Percentiles rank a stretch among this genome's conserved stretches.
These are phyloP conservation scores for Botryosphaeria dothidea DNA, from an alignment of 2,329 filamentous ascomycete genomes.

Conservation along the genomic window DNA sequence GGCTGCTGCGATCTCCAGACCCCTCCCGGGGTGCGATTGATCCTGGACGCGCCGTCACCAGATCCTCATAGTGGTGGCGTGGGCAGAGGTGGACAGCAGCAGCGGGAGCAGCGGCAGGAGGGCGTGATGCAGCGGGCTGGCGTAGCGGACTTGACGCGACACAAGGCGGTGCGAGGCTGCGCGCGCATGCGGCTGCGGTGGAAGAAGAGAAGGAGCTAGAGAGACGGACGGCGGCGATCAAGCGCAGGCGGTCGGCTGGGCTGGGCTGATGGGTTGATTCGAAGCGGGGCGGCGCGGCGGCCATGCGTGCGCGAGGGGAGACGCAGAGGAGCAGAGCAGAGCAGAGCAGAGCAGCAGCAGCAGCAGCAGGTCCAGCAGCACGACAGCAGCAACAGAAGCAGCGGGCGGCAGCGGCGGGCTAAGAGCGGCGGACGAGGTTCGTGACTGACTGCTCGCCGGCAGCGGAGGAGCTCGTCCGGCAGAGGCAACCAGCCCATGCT, in stretches of 20 bases:
- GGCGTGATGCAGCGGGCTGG: not conserved
- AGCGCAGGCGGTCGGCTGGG: not conserved
- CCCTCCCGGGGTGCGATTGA: conserved; percentile 3
- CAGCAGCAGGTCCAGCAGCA: not conserved
- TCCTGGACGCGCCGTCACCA: conserved; percentile 12
- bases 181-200: conserved; percentile 5
- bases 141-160: not conserved
- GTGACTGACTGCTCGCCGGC: no score
- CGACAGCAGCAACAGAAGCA: not conserved
- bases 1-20: not conserved
- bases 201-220: not conserved
- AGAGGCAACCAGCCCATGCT: no score
- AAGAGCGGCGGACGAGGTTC: not conserved
- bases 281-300: not conserved
- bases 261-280: not conserved
- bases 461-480: not conserved
- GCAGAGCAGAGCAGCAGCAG: not conserved
- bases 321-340: not conserved
- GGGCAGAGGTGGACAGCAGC: not conserved
- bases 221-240: not conserved
- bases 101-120: not conserved
- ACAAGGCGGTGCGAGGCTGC: not conserved
- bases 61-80: conserved; percentile 5
- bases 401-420: not conserved
- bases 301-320: not conserved